Conservation (phyloP, 2,329 filamentous ascomycete genomes). For the Penicillium vulpinum region DNA sequence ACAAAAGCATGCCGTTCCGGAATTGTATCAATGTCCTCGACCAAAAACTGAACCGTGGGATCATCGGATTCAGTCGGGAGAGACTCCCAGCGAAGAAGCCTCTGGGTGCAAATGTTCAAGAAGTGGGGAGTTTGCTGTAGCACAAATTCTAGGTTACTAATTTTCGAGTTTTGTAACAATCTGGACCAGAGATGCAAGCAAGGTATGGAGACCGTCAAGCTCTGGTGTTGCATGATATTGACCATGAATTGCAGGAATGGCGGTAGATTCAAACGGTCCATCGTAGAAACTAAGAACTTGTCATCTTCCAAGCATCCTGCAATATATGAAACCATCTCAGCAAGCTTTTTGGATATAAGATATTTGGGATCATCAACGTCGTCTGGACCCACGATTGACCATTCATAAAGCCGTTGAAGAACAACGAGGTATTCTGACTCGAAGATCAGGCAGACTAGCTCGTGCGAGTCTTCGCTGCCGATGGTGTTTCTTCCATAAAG, state of each 20-base stretch:
- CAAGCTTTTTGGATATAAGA: conserved; percentile 86
- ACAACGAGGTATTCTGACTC: conserved; percentile 68
- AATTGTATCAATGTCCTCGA: conserved; percentile 92
- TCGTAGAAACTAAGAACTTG: conserved; percentile 62
- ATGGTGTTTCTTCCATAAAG: conserved; percentile 75
- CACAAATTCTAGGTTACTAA: conserved; percentile 60
- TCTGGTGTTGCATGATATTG: conserved; percentile 76
- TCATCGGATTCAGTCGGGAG: conserved; percentile 80
- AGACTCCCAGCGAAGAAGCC: conserved; percentile 83
- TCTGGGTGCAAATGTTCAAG: conserved; percentile 76
- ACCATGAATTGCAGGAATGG: conserved; percentile 79
- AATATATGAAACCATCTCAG: conserved; percentile 86
- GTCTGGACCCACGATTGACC: conserved; percentile 75
- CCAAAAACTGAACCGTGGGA: conserved; percentile 74
- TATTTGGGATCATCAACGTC: conserved; percentile 92
- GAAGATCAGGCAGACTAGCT: conserved; percentile 78
- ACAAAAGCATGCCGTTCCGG: conserved; percentile 94
- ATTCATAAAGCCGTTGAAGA: conserved; percentile 72
- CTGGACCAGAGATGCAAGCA: conserved; percentile 87
- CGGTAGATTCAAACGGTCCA: conserved; percentile 62
- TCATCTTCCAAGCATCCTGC: conserved; percentile 82
- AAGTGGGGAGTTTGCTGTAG: conserved; percentile 69
- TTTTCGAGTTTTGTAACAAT: conserved; percentile 69
- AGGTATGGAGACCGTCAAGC: conserved; percentile 89
- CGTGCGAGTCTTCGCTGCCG: conserved; percentile 73